Conservation (phyloP, 768 basidiomycete species). For the Austroboletus eburneus region DNA sequence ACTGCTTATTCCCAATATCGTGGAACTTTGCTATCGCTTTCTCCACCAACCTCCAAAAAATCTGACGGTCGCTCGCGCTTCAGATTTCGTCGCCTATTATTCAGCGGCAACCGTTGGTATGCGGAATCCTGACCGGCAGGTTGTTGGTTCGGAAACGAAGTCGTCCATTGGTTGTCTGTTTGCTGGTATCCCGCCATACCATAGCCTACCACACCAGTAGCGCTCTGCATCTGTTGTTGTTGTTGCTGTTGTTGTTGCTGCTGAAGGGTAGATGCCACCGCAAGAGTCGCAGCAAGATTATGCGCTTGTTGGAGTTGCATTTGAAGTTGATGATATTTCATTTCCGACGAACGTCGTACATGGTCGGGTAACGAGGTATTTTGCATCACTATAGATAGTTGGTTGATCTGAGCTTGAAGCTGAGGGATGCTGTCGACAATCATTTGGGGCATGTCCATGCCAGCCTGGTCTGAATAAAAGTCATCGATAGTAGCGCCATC, state of each 20-base stretch:
- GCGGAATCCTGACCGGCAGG: slow-evolving; percentile 71
- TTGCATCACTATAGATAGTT: slow-evolving; percentile 74
- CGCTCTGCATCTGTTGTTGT: slow-evolving; percentile 33
- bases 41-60: slow-evolving; percentile 70
- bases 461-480: slow-evolving; percentile 69
- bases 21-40: slow-evolving; percentile 59
- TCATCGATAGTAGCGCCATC: slow-evolving; percentile 48
- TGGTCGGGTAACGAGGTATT: slow-evolving; percentile 68
- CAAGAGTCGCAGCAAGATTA: slow-evolving; percentile 61
- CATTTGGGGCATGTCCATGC: slow-evolving; percentile 67
- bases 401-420: slow-evolving; percentile 81
- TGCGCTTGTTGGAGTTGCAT: slow-evolving; percentile 79
- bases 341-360: slow-evolving; percentile 75
- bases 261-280: slow-evolving; percentile 51
- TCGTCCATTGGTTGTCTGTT: slow-evolving; percentile 37
- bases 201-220: slow-evolving; percentile 34
- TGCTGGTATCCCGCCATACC: slow-evolving; percentile 43
- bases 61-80: slow-evolving; percentile 84
- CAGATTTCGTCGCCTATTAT: slow-evolving; percentile 70
- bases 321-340: slow-evolving; percentile 78
- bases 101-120: slow-evolving; percentile 81
- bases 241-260: slow-evolving; percentile 47
- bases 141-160: slow-evolving; percentile 60
- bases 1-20: slow-evolving; percentile 69
- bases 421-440: slow-evolving; percentile 74